Base-by-base conservation (phyloP, 345 rosid species). In the Bruguiera gymnorhiza region DNA sequence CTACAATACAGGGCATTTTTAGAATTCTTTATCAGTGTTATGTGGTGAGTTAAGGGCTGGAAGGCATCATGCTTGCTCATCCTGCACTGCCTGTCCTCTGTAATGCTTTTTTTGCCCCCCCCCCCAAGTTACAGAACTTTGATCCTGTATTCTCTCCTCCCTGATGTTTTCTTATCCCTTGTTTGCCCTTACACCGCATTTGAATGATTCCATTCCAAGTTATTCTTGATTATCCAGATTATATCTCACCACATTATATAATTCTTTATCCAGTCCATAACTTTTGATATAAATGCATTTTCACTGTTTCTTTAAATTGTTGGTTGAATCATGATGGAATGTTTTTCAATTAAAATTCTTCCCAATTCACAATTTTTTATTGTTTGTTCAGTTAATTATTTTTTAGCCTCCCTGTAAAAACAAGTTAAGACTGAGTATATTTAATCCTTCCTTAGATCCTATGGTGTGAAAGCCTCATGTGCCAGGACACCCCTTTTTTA, bases 281-380 rank as follows among this genome's bases (percentile, higher is more conserved):
- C 39, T 63, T 63, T 50, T 23, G n/a, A 39, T 15, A 54, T 67
- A 39, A 13, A 56, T 67, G 52, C 62, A 67, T 24, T 34, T 65
- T 50, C 24, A 43, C 53, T 16, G 13, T 67, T 56, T 7, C 53
- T 26, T 32, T 55, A 56, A 55, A 67, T 23, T 34, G 8, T 34
- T n/a, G 18, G 27, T 43, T 43, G 19, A 43, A 43, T 13, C 19
- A 3, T 13, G 50, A 68, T 68, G 54, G 53, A 37, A 3, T 29
- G 16, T 56, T 16, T 50, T 43, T 43, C 51, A 39, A 48, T 13
- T 26, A 62, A 52, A 19, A 18, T 52, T 34, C 6, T 70, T 54
- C 29, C 66, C 31, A 29, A 1, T 9, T 53, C 18, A 23, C 1
- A 7, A 26, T n/a, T 29, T 4, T 71, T 71, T 63, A 43, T 43